phyloP scores from a whole-genome alignment of 2,329 filamentous ascomycete species.

The Aspergillus fructus region DNA sequence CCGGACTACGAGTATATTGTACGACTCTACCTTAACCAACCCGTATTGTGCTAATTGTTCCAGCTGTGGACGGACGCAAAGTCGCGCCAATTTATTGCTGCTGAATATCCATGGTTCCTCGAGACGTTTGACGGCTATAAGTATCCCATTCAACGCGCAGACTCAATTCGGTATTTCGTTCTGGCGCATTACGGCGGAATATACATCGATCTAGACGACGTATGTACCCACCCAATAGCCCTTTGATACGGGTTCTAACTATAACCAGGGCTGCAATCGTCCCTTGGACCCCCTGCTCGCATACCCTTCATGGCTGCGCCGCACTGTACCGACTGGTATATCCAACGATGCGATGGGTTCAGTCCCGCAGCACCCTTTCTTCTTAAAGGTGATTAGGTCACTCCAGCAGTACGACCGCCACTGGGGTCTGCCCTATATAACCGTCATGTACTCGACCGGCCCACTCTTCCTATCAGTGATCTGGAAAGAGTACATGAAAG shows the following conservation, averaged over 20 bases:
- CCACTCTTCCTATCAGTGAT: constrained; percentile 73
- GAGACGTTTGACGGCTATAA: constrained; percentile 71
- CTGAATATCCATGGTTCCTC: constrained; percentile 75
- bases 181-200: constrained; percentile 75
- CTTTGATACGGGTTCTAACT: constrained; percentile 7
- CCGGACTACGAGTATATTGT: constrained; percentile 73
- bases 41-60: constrained; percentile 13
- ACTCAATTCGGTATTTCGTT: constrained; percentile 77
- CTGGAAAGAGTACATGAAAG: constrained; percentile 69
- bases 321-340: constrained; percentile 73
- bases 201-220: constrained; percentile 76
- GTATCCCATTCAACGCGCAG: constrained; percentile 74
- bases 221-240: not conserved
- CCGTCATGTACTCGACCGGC: constrained; percentile 76
- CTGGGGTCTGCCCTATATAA: constrained; percentile 71
- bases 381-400: constrained; percentile 65
- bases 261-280: constrained; percentile 60
- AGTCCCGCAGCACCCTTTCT: constrained; percentile 71
- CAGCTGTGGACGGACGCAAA: constrained; percentile 75
- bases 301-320: constrained; percentile 69
- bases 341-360: constrained; percentile 79
- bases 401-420: constrained; percentile 65
- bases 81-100: constrained; percentile 68
- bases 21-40: not conserved
- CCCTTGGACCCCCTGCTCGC: constrained; percentile 66